Evolutionary conservation across 768 basidiomycete genomes (phyloP).

Genomic region (Boletus subcaerulescens): DNA sequence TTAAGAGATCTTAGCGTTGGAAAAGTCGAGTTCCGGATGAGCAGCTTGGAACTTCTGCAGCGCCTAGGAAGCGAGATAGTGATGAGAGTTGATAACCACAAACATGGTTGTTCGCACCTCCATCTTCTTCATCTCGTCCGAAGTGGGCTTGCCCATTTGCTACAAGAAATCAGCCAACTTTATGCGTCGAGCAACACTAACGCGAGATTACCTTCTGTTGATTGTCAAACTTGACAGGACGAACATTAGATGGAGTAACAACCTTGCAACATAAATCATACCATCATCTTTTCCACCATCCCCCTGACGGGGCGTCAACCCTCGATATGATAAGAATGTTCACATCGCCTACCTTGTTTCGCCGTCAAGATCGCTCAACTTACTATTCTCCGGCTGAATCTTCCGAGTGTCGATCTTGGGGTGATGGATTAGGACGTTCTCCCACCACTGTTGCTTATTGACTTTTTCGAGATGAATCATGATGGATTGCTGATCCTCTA

Average conservation of each 20-base stretch:
- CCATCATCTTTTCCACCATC: constrained; percentile 99
- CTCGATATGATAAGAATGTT: neutral
- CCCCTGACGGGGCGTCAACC: constrained; percentile 49
- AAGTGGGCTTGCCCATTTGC: constrained; percentile 96
- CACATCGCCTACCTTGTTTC: constrained; percentile 75
- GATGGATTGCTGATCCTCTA: constrained; percentile 77
- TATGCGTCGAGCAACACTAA: neutral
- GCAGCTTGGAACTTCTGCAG: constrained; percentile 84
- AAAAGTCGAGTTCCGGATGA: constrained; percentile 95
- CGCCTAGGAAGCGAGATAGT: constrained; percentile 43
- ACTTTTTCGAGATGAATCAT: constrained; percentile 82
- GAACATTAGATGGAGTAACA: constrained; percentile 6
- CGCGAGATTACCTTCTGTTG: constrained; percentile 38
- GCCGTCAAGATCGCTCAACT: constrained; percentile 92
- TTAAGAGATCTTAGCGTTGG: constrained; percentile 83
- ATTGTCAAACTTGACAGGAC: constrained; percentile 39
- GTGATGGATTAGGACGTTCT: constrained; percentile 91
- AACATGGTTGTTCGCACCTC: constrained; percentile 50
- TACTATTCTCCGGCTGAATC: constrained; percentile 93
- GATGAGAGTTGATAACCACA: neutral
- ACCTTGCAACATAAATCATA: constrained; percentile 36
- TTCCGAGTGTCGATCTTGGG: constrained; percentile 96
- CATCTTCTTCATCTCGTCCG: constrained; percentile 89
- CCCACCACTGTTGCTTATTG: constrained; percentile 94
- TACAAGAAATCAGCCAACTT: constrained; percentile 28